A percentile compares a stretch with the other conserved stretches of the same genome.
Evolutionary conservation across 1,284 basidiomycete genomes (phyloP).

Genomic region (Psilocybe mexicana): DNA sequence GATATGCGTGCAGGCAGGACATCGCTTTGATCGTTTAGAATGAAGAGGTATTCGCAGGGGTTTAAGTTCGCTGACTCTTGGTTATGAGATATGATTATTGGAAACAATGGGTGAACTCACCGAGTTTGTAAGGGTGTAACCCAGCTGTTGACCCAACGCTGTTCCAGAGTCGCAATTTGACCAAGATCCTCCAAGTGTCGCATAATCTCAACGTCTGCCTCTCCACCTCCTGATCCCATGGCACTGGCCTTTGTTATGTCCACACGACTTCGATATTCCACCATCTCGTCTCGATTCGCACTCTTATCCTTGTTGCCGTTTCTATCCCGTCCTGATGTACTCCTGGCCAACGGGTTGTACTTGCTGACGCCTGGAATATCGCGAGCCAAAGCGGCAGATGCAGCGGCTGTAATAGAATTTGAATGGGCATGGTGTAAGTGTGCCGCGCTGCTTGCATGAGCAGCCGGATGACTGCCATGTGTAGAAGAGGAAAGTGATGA

Average conservation of each 20-base stretch:
- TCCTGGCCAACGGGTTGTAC: slow-evolving; percentile 65
- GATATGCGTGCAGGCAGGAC: slow-evolving; percentile 92
- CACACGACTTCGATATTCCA: slow-evolving; percentile 69
- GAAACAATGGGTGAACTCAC: slow-evolving; percentile 44
- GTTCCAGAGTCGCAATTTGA: slow-evolving; percentile 73
- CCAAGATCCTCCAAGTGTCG: slow-evolving; percentile 58
- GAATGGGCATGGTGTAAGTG: slow-evolving; percentile 70
- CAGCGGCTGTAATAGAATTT: slow-evolving; percentile 82
- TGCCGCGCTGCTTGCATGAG: slow-evolving; percentile 43
- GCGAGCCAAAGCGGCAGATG: slow-evolving; percentile 78
- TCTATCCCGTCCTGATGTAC: slow-evolving; percentile 35
- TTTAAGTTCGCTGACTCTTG: slow-evolving; percentile 66
- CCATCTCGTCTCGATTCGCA: slow-evolving; percentile 70
- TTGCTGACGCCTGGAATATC: slow-evolving; percentile 78
- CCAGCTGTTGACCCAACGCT: slow-evolving; percentile 85
- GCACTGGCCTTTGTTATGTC: slow-evolving; percentile 58
- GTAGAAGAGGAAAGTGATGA: slow-evolving; percentile 68
- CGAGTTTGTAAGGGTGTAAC: slow-evolving; percentile 59
- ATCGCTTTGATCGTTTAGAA: slow-evolving; percentile 94
- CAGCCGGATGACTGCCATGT: slow-evolving; percentile 41
- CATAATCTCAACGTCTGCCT: slow-evolving; percentile 71
- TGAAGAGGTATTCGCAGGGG: slow-evolving; percentile 89
- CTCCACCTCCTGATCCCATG: slow-evolving; percentile 58
- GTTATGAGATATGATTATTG: slow-evolving; percentile 1
- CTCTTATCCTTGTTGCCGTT: slow-evolving; percentile 54